Base-by-base conservation (phyloP, 306 rosid species). In the Amphicarpaea edgeworthii region DNA sequence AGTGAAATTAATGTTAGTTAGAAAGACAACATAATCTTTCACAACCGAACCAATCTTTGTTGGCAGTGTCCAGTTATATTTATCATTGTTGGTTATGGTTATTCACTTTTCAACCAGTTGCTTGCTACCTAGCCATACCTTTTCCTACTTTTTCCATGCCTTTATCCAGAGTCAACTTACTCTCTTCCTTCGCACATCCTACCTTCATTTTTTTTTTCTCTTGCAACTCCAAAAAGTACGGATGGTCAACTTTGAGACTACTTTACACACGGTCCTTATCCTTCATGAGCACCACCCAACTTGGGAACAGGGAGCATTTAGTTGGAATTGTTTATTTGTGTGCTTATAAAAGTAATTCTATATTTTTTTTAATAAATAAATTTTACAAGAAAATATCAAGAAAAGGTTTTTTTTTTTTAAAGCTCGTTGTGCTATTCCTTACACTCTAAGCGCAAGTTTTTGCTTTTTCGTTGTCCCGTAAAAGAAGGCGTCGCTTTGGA, bases 61-160 rank as follows among this genome's bases (percentile, higher is more conserved):
- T n/a, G n/a, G n/a, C n/a, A n/a, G n/a, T n/a, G n/a, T n/a, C n/a
- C n/a, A n/a, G n/a, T n/a, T n/a, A n/a, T n/a, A n/a, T n/a, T n/a
- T n/a, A n/a, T n/a, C n/a, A n/a, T n/a, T n/a, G n/a, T n/a, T n/a
- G n/a, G n/a, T n/a, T n/a, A n/a, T n/a, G n/a, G n/a, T n/a, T n/a
- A n/a, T 74, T 53, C 78, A 75, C 78, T 62, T 74, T 68, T 53
- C 66, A 70, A 30, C 72, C 16, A 71, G 55, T 53, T 54, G 34
- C 38, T 43, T 72, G 61, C 68, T 54, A 54, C 55, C 17, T 73
- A 76, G 57, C 85, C 85, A 28, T 50, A 80, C 84, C 69, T 73
- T 80, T 40, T 45, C 11, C 43, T 68, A 59, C 79, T 49, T 77
- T 72, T 54, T 41, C 26, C 15, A 9, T 1, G 12, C 70, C 59